Conservation (phyloP, 345 rosid species). For the Brassica cretica region DNA sequence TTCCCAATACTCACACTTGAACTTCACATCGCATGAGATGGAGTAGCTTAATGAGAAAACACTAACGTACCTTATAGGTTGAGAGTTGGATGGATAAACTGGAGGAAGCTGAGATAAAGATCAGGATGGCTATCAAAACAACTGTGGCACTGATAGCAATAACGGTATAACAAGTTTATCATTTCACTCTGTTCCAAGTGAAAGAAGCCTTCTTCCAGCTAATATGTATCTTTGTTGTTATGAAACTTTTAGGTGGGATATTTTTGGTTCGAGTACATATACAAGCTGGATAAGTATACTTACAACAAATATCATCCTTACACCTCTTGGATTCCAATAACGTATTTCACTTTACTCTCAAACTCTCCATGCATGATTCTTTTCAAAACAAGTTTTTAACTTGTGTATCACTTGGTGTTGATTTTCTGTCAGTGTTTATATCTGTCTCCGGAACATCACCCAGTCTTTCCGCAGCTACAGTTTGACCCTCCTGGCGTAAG, state of each 20-base stretch:
- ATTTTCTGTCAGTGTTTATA: constrained; percentile 67
- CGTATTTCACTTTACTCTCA: constrained; percentile 55
- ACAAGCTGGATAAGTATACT: constrained; percentile 87
- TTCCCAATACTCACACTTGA: constrained; percentile 18
- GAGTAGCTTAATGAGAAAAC: not conserved
- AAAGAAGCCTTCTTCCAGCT: constrained; percentile 19
- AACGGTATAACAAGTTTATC: constrained; percentile 49
- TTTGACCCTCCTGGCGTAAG: constrained; percentile 94
- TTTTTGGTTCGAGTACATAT: constrained; percentile 82
- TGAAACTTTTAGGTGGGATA: constrained; percentile 65
- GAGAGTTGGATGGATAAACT: constrained; percentile 98
- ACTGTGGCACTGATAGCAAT: constrained; percentile 53
- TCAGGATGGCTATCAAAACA: constrained; percentile 65
- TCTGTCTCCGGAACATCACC: constrained; percentile 83
- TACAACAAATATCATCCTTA: constrained; percentile 98
- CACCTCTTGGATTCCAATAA: constrained; percentile 98
- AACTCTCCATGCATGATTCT: constrained; percentile 4
- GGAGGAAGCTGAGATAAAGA: constrained; percentile 81
- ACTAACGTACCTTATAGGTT: constrained; percentile 49
- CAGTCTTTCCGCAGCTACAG: constrained; percentile 85
- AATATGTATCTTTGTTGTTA: constrained; percentile 12
- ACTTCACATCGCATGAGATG: constrained; percentile 19
- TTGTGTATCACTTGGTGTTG: not conserved
- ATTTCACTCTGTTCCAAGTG: constrained; percentile 4
- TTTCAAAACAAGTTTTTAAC: constrained; percentile 8